Conservation (phyloP, 306 rosid species). For the Castanospermum australe region DNA sequence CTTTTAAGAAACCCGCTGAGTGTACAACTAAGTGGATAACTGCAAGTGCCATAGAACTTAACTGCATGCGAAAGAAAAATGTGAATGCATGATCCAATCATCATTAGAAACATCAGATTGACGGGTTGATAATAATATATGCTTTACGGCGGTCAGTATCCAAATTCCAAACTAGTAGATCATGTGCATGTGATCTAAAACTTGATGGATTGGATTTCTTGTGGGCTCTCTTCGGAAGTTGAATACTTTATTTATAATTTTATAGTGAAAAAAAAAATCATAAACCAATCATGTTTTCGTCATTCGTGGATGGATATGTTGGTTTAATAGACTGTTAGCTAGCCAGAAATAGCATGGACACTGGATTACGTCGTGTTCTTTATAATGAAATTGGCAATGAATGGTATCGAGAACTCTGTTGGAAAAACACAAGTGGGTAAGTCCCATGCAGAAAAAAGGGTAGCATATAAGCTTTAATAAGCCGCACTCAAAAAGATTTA, state of each 20-base stretch:
- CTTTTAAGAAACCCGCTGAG: constrained; percentile 2
- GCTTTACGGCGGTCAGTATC: constrained; percentile 24
- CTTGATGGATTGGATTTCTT: constrained; percentile 57
- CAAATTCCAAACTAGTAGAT: constrained; percentile 40
- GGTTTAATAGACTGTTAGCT: constrained; percentile 15
- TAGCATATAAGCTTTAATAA: no score
- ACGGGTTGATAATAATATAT: neutral
- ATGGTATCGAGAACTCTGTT: neutral
- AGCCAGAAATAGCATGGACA: neutral
- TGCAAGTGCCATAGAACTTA: constrained; percentile 31
- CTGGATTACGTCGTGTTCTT: neutral
- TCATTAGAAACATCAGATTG: neutral
- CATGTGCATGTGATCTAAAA: constrained; percentile 55
- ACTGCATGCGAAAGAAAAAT: constrained; percentile 24
- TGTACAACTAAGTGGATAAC: neutral
- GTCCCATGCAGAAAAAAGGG: no score
- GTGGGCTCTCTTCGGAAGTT: constrained; percentile 36
- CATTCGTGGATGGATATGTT: constrained; percentile 20
- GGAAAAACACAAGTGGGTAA: no score
- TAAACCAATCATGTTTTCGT: constrained; percentile 4
- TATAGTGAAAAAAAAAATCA: neutral
- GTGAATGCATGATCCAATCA: constrained; percentile 23
- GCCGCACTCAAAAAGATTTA: no score
- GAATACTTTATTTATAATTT: constrained; percentile 18
- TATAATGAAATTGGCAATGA: neutral